These are phyloP conservation scores for Rhodotorula babjevae DNA, from an alignment of 768 basidiomycete species.

Conservation along the genomic window DNA sequence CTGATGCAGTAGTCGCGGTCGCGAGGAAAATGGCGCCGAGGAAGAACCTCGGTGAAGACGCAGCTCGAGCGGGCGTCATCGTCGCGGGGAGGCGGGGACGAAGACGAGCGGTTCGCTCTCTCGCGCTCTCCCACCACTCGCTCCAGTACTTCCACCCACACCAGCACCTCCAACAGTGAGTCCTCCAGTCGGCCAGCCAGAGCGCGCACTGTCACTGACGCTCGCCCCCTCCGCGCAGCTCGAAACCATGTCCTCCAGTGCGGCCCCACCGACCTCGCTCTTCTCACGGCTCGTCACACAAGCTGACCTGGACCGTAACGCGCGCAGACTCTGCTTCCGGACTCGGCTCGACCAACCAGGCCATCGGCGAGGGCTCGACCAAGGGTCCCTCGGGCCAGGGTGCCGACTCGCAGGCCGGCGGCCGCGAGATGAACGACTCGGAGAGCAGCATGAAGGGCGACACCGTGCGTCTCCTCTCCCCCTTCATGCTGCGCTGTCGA, in stretches of 20 bases:
- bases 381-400: slow-evolving; percentile 11
- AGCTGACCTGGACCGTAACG: too few species aligned
- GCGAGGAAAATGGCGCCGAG: too few species aligned
- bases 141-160: neutral
- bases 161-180: neutral
- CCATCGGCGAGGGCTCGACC: slow-evolving; percentile 29
- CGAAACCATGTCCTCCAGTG: slow-evolving; percentile 24
- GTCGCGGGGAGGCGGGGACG: neutral
- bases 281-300: neutral
- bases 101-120: neutral
- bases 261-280: neutral
- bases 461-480: slow-evolving; percentile 11
- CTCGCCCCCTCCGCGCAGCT: neutral
- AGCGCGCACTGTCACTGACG: neutral
- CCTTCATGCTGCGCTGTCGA: too few species aligned
- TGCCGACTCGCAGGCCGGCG: slow-evolving; percentile 14
- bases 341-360: slow-evolving; percentile 12
- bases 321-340: slow-evolving; percentile 19
- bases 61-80: neutral
- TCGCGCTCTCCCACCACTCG: neutral
- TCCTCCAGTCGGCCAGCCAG: too few species aligned
- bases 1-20: too few species aligned
- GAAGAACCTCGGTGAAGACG: neutral
- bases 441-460: slow-evolving; percentile 26
- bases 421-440: slow-evolving; percentile 24